A percentile compares a stretch with the other conserved stretches of the same genome.
Conservation (phyloP, 345 rosid species). For the Eucalyptus victrix region DNA sequence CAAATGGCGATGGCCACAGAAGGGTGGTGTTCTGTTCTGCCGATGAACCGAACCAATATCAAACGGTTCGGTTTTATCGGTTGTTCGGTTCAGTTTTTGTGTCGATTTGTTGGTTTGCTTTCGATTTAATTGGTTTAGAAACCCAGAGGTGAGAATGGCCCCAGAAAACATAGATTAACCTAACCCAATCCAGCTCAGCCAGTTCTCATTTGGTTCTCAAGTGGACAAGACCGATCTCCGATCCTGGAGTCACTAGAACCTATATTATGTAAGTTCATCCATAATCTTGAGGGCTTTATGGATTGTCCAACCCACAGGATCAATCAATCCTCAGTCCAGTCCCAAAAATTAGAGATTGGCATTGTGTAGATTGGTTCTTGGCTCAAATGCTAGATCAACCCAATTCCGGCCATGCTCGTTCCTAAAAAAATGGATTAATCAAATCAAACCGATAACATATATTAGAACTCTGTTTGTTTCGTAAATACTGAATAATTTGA, state of each 20-base stretch:
- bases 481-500: fast-evolving
- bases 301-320: neutral
- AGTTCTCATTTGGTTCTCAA: neutral
- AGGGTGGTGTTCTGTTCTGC: neutral
- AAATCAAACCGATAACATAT: too few species aligned
- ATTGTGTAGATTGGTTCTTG: too few species aligned
- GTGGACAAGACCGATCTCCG: neutral
- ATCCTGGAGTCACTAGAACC: too few species aligned
- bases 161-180: too few species aligned
- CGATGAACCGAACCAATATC: neutral
- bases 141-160: neutral
- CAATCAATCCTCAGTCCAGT: neutral
- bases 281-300: neutral
- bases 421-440: too few species aligned
- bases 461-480: fast-evolving
- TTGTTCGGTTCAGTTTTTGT: neutral
- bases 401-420: fast-evolving
- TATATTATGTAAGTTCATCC: fast-evolving
- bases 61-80: neutral
- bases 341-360: neutral
- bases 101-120: neutral
- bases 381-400: neutral
- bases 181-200: too few species aligned
- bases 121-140: neutral
- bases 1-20: neutral